Percentiles rank a stretch among this genome's conserved stretches.
Conservation (phyloP, 2,329 filamentous ascomycete species). For the Aspergillus transmontanensis region DNA sequence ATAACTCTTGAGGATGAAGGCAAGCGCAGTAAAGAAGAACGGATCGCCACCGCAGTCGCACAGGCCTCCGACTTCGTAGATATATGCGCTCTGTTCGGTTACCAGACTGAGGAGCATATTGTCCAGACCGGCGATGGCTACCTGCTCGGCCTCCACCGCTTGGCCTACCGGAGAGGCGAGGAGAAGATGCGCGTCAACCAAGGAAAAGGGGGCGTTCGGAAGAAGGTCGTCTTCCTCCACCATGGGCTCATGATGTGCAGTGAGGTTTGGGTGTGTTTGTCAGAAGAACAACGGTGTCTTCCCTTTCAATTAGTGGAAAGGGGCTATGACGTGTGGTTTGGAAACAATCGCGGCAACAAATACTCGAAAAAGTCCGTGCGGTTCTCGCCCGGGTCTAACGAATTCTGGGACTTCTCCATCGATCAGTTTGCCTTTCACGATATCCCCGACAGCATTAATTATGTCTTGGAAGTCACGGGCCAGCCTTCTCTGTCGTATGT, state of each 20-base stretch:
- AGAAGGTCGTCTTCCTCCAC: constrained; percentile 90
- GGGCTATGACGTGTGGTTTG: constrained; percentile 96
- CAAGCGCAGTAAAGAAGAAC: constrained; percentile 68
- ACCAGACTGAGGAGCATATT: constrained; percentile 93
- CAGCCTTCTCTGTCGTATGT: constrained; percentile 90
- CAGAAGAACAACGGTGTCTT: constrained; percentile 80
- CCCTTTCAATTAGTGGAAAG: constrained; percentile 86
- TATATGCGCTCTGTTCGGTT: constrained; percentile 87
- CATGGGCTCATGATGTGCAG: constrained; percentile 98
- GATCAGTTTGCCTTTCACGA: constrained; percentile 98
- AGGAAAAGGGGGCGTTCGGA: constrained; percentile 65
- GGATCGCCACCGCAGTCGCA: constrained; percentile 74
- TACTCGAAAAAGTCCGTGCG: constrained; percentile 94
- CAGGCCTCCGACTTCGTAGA: constrained; percentile 91
- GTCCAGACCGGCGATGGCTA: constrained; percentile 95
- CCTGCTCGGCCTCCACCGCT: constrained; percentile 82
- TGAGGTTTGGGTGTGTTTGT: constrained; percentile 95
- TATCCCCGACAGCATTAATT: constrained; percentile 91
- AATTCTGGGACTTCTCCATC: constrained; percentile 98
- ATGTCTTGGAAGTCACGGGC: constrained; percentile 81
- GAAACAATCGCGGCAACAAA: constrained; percentile 98
- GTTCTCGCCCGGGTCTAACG: constrained; percentile 69
- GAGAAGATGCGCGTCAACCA: constrained; percentile 77
- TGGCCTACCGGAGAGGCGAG: constrained; percentile 81
- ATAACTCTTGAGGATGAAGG: constrained; percentile 70